Percentiles rank a stretch among this genome's conserved stretches.
These are phyloP conservation scores for Ceratocystis destructans DNA, from an alignment of 2,329 filamentous ascomycete species.

Conservation along the genomic window DNA sequence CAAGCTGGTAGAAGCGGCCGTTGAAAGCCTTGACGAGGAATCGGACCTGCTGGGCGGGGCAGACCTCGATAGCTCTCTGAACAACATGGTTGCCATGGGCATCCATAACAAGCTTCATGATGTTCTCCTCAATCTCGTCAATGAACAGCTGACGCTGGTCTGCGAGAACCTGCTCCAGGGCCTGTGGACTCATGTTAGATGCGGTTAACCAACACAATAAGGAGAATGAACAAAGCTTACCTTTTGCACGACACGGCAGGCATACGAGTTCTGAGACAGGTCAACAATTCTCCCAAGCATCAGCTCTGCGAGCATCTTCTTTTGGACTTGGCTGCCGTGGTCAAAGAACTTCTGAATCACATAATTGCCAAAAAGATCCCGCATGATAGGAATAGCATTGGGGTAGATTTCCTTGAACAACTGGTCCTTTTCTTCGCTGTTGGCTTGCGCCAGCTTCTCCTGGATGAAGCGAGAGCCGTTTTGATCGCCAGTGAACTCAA, in stretches of 20 bases:
- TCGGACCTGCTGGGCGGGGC: conserved; percentile 63
- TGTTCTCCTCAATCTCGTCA: conserved; percentile 63
- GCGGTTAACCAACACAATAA: conserved; percentile 3
- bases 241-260: conserved; percentile 92
- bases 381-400: conserved; percentile 81
- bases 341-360: conserved; percentile 98
- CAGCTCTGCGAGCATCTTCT: conserved; percentile 67
- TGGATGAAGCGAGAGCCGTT: conserved; percentile 94
- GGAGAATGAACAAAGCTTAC: conserved; percentile 30
- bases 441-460: conserved; percentile 77
- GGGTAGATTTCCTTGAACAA: conserved; percentile 77
- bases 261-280: conserved; percentile 79
- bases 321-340: conserved; percentile 86
- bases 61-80: conserved; percentile 77
- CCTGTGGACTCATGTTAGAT: conserved; percentile 35
- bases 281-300: conserved; percentile 77
- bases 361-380: conserved; percentile 94
- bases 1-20: conserved; percentile 58
- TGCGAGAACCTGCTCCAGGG: conserved; percentile 77
- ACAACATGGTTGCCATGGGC: conserved; percentile 94
- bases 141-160: conserved; percentile 80
- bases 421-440: conserved; percentile 88
- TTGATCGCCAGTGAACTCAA: conserved; percentile 92
- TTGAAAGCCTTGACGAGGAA: conserved; percentile 75
- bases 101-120: conserved; percentile 67